A percentile compares a stretch with the other conserved stretches of the same genome.
These are phyloP conservation scores for Exophiala sp. DNA, from an alignment of 2,329 filamentous ascomycete genomes.

Conservation along the genomic window DNA sequence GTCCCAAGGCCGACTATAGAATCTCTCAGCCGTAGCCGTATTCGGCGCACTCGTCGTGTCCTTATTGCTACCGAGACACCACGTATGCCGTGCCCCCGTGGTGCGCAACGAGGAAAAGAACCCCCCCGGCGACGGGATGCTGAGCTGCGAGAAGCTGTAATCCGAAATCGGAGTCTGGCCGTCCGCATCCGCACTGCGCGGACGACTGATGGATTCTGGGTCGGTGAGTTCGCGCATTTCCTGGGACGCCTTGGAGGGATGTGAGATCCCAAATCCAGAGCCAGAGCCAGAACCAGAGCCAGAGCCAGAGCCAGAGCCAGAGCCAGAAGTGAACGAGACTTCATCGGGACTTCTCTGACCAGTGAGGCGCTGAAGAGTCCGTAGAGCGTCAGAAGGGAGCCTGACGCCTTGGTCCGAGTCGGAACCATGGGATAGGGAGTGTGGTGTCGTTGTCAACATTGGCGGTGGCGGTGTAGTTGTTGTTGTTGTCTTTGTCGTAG, in stretches of 20 bases:
- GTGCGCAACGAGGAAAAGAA: conserved; percentile 84
- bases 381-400: conserved; percentile 73
- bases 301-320: too few relatives aligned
- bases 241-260: conserved; percentile 29
- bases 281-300: too few relatives aligned
- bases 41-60: conserved; percentile 54
- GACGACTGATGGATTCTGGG: conserved; percentile 37
- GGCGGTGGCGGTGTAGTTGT: too few relatives aligned
- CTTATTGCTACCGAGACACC: conserved; percentile 50
- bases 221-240: conserved; percentile 58
- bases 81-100: conserved; percentile 70
- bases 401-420: conserved; percentile 52
- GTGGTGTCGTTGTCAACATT: too few relatives aligned
- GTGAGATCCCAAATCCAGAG: too few relatives aligned
- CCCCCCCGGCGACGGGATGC: conserved; percentile 83
- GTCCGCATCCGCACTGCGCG: conserved; percentile 31
- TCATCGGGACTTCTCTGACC: conserved; percentile 43
- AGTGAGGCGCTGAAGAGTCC: conserved; percentile 69
- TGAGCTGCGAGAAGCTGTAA: conserved; percentile 70
- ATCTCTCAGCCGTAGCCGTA: conserved; percentile 84
- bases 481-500: too few relatives aligned
- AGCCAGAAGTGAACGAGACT: conserved; percentile 36
- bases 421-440: conserved; percentile 24
- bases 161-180: conserved; percentile 51
- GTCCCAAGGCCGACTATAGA: conserved; percentile 80